A percentile compares a stretch with the other conserved stretches of the same genome.
phyloP scores from a whole-genome alignment of 2,329 filamentous ascomycete genomes.

The Colletotrichum ledebouriae region DNA sequence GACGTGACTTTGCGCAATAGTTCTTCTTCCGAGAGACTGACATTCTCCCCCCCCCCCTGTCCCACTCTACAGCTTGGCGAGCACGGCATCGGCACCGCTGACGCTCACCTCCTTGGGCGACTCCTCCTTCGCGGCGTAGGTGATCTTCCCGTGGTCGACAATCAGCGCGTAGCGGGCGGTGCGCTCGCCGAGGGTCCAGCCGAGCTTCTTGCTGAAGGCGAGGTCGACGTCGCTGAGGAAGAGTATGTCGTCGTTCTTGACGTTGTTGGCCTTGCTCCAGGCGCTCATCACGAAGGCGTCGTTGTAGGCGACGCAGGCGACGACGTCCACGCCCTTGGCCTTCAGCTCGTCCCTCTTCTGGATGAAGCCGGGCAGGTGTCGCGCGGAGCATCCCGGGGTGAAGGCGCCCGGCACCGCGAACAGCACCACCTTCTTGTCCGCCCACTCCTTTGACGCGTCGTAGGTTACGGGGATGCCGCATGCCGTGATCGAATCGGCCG shows the following conservation, averaged over 20 bases:
- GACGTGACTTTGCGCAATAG: too few species aligned
- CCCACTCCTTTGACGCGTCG: conserved; percentile 74
- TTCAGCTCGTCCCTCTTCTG: conserved; percentile 77
- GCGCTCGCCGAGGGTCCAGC: conserved; percentile 81
- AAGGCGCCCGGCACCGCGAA: conserved; percentile 78
- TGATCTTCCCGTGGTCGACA: conserved; percentile 85
- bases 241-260: conserved; percentile 77
- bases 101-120: conserved; percentile 59
- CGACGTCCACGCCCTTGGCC: conserved; percentile 84
- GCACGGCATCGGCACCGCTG: conserved; percentile 66
- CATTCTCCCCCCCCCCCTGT: too few species aligned
- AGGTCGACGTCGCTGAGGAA: conserved; percentile 79
- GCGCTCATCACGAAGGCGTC: conserved; percentile 89
- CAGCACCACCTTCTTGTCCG: conserved; percentile 68
- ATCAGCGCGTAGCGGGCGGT: conserved; percentile 84
- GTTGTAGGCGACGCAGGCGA: conserved; percentile 86
- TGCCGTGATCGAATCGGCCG: conserved; percentile 75
- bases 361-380: conserved; percentile 85
- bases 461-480: conserved; percentile 85
- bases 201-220: conserved; percentile 82
- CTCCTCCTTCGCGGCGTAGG: conserved; percentile 81
- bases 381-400: conserved; percentile 86
- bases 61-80: conserved; percentile 66
- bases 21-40: too few species aligned
- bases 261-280: conserved; percentile 88